Evolutionary conservation across 140 eudicot genomes (phyloP), one percentile per base, ranked within the genome.

Genomic region (Bidens hawaiensis): DNA sequence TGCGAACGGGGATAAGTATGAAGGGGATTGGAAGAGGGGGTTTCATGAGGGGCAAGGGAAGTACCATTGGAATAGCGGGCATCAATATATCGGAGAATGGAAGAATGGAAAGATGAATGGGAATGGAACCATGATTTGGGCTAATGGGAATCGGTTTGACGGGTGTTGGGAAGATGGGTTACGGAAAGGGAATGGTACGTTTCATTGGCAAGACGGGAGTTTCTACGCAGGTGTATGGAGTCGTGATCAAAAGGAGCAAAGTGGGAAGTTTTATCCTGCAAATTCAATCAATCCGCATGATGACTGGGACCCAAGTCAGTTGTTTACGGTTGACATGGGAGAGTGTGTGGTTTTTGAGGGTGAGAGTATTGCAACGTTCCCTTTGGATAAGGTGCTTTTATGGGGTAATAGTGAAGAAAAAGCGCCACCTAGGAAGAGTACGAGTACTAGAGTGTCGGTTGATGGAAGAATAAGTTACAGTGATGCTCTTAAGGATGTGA

Each of bases 161-260:
- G 97, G 97, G 18, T 47, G 82, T 68, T 89, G 97, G 97, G 81
- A 72, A 34, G 87, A 65, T 22, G 97, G 97, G 38, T 50, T 85
- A 48, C 95, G 91, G 13, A 80, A 78, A 62, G 95, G 97, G 16
- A 80, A 80, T 34, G 97, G 97, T 15, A 82, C 84, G 0, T 89
- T 69, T 51, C 78, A 76, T 15, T 89, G 95, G 91, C 66, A 47
- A 4, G 97, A 85, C 25, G 97, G 97, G 62, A 83, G 95, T 68
- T 85, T 73, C 57, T 89, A 89, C 27, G 84, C 79, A 1, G 95
- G 91, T 16, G 69, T 73, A 15, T 89, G 97, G 97, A 85, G 76
- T 71, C 64, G 78, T 6, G 82, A 88, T 24, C 74, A 79, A 0
- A 80, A 67, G 6, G 86, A 85, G 33, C 85, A 75, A 54, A 88